Percentiles rank a stretch among this genome's conserved stretches.
Conservation (phyloP, 306 rosid species). For the Comarum palustre region DNA sequence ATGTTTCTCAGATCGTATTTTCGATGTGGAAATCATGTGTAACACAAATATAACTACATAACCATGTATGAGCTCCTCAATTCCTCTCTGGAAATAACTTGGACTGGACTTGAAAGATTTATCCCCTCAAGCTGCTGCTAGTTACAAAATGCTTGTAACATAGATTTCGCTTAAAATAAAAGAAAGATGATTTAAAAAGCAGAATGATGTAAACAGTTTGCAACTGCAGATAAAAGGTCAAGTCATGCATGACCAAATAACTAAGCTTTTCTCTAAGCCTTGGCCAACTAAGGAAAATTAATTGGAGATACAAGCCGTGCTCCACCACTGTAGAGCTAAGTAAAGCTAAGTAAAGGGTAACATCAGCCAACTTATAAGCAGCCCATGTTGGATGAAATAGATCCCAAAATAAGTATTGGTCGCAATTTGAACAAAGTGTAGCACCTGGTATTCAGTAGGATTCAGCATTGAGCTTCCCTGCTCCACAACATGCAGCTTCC, state of each 20-base stretch:
- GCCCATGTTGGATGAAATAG: conserved; percentile 27
- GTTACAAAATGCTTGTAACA: too few relatives aligned
- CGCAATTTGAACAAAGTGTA: background rate
- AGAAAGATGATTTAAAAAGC: background rate
- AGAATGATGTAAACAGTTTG: background rate
- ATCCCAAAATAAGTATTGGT: conserved; percentile 31
- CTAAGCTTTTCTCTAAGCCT: background rate
- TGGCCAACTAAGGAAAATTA: conserved; percentile 26
- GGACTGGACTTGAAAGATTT: too few relatives aligned
- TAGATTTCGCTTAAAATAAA: too few relatives aligned
- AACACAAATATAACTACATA: too few relatives aligned
- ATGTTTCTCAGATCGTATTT: too few relatives aligned
- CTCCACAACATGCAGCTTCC: conserved; percentile 29
- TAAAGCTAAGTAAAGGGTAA: conserved; percentile 1
- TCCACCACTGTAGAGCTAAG: conserved; percentile 1
- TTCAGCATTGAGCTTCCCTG: conserved; percentile 28
- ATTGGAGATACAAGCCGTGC: conserved; percentile 27
- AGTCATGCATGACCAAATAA: background rate
- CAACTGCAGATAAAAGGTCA: background rate
- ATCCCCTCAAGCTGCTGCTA: too few relatives aligned
- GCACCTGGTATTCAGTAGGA: conserved; percentile 3
- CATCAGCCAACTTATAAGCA: conserved; percentile 26
- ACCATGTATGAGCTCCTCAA: too few relatives aligned
- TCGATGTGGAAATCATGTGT: too few relatives aligned
- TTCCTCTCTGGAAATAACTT: too few relatives aligned